Percentiles rank a stretch among this genome's conserved stretches.
Conservation (phyloP, 768 basidiomycete species). For the Boletus speciosus region DNA sequence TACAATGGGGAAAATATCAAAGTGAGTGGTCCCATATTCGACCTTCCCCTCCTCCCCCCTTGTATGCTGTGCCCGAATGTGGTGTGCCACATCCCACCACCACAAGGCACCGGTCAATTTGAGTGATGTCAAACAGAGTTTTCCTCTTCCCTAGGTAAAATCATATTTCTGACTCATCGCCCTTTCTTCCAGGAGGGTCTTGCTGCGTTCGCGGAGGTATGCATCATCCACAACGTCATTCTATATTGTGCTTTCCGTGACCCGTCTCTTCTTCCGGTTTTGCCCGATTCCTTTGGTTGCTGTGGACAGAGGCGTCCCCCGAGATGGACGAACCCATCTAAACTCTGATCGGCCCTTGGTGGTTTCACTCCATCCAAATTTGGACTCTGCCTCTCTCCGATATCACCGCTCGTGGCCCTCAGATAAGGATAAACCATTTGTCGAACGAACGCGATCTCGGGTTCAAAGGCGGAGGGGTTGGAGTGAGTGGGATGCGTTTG, state of each 20-base stretch:
- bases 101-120: background rate
- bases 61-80: background rate
- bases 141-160: background rate
- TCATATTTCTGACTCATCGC: conserved; percentile 14
- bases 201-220: conserved; percentile 53
- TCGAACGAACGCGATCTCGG: background rate
- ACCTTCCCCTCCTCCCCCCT: background rate
- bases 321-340: conserved; percentile 19
- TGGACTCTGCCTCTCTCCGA: background rate
- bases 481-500: no score
- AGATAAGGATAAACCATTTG: background rate
- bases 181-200: conserved; percentile 56
- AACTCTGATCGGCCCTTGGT: conserved; percentile 12
- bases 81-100: background rate
- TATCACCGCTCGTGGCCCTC: background rate
- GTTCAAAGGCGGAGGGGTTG: no score
- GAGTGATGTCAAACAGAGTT: conserved; percentile 1
- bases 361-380: background rate
- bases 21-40: conserved; percentile 37
- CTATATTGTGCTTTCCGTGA: background rate
- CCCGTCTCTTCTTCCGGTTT: conserved; percentile 1
- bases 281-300: conserved; percentile 4
- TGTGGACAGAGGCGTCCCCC: conserved; percentile 24
- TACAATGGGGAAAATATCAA: conserved; percentile 69
- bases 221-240: no score